Percentiles rank a stretch among this genome's conserved stretches.
Conservation (phyloP, 179 eudicot species). For the Amaranthus tricolor region DNA sequence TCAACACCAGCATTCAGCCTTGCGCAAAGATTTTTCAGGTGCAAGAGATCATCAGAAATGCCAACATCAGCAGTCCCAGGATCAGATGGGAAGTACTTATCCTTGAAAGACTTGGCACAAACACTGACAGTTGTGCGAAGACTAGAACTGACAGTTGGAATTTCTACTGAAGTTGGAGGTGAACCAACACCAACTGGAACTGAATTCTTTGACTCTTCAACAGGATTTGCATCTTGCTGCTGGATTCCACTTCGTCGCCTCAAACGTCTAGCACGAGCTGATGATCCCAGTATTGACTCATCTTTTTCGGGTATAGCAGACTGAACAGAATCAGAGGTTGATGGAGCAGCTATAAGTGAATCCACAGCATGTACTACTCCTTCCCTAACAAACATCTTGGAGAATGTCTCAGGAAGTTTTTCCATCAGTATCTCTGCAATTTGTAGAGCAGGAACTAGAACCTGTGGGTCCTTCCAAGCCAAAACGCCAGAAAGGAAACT, state of each 20-base stretch:
- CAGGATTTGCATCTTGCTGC: slow-evolving; percentile 51
- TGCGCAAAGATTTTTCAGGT: slow-evolving; percentile 74
- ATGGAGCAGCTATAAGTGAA: slow-evolving; percentile 53
- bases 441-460: slow-evolving; percentile 91
- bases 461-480: slow-evolving; percentile 99
- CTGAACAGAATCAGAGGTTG: slow-evolving; percentile 41
- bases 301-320: slow-evolving; percentile 61
- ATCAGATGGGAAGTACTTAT: slow-evolving; percentile 79
- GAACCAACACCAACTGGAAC: slow-evolving; percentile 60
- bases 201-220: slow-evolving; percentile 59
- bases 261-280: slow-evolving; percentile 77
- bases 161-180: slow-evolving; percentile 56
- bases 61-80: slow-evolving; percentile 64
- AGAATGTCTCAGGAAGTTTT: slow-evolving; percentile 87
- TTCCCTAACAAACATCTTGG: slow-evolving; percentile 96
- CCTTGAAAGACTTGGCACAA: slow-evolving; percentile 78
- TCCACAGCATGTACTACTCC: slow-evolving; percentile 99
- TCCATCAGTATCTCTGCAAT: slow-evolving; percentile 93
- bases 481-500: slow-evolving; percentile 98
- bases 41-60: slow-evolving; percentile 81
- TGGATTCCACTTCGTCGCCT: slow-evolving; percentile 72
- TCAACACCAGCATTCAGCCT: slow-evolving; percentile 71
- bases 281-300: slow-evolving; percentile 65
- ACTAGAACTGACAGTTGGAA: slow-evolving; percentile 57
- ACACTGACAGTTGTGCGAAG: slow-evolving; percentile 68